Percentiles rank a stretch among this genome's conserved stretches.
Conservation (phyloP, 768 basidiomycete species). For the Collybia nuda region DNA sequence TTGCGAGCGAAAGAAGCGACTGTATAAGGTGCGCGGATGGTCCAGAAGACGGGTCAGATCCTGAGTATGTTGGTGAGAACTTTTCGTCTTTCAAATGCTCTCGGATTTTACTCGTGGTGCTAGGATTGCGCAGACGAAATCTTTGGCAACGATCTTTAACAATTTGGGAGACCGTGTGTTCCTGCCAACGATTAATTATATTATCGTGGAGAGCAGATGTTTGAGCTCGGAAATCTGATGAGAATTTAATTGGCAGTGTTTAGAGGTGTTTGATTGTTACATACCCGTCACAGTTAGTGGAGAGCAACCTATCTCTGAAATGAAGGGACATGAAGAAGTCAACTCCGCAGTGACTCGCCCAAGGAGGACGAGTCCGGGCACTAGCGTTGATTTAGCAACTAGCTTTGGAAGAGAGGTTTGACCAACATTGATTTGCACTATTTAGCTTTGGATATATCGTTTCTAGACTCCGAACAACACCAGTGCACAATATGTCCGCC, state of each 20-base stretch:
- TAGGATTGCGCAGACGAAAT: conserved; percentile 13
- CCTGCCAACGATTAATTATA: conserved; percentile 56
- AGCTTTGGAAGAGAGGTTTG: not conserved
- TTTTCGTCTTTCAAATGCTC: not conserved
- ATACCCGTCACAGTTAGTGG: conserved; percentile 25
- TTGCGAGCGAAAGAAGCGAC: conserved; percentile 53
- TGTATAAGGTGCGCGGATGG: conserved; percentile 57
- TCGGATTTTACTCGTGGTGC: conserved; percentile 22
- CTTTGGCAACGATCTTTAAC: conserved; percentile 24
- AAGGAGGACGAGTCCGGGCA: conserved; percentile 43
- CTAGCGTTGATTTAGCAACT: conserved; percentile 12
- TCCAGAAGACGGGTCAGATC: conserved; percentile 22
- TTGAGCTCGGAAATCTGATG: conserved; percentile 49
- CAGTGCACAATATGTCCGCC: conserved; percentile 45
- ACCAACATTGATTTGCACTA: too few species aligned
- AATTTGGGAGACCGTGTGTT: conserved; percentile 34
- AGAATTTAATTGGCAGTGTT: not conserved
- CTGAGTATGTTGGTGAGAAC: conserved; percentile 4
- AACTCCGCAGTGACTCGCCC: conserved; percentile 51
- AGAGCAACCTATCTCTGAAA: conserved; percentile 42
- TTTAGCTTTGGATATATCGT: conserved; percentile 9
- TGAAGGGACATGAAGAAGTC: conserved; percentile 40
- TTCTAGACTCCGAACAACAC: conserved; percentile 41
- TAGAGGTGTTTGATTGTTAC: not conserved
- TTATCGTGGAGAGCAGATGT: conserved; percentile 40